Conservation (phyloP, 306 rosid genomes). For the Cicer cuneatum region DNA sequence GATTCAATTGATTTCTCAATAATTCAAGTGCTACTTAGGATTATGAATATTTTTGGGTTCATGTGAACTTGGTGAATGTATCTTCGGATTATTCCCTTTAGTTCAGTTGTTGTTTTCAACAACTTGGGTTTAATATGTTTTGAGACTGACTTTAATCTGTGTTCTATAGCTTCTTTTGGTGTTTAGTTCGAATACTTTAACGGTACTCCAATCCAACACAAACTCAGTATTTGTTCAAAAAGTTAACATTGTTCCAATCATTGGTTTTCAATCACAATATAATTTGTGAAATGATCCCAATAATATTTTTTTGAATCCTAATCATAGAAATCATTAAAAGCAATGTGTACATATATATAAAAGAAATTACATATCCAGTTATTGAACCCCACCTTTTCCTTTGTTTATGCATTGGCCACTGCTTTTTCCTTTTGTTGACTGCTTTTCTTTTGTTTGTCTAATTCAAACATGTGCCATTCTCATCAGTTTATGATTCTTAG, state of each 20-base stretch:
- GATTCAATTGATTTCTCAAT: too few relatives aligned
- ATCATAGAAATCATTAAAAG: slow-evolving; percentile 84
- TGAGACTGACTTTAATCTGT: slow-evolving; percentile 17
- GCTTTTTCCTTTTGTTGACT: slow-evolving; percentile 69
- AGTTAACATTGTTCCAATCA: slow-evolving; percentile 68
- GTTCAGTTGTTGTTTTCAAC: too few relatives aligned
- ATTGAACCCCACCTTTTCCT: slow-evolving; percentile 54
- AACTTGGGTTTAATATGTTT: not conserved
- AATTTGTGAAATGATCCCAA: slow-evolving; percentile 75
- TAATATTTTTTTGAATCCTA: slow-evolving; percentile 45
- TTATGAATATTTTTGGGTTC: too few relatives aligned
- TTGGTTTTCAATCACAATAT: slow-evolving; percentile 64
- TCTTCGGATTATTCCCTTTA: too few relatives aligned
- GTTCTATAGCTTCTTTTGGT: slow-evolving; percentile 37
- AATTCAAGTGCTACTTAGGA: too few relatives aligned
- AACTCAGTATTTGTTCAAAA: slow-evolving; percentile 58
- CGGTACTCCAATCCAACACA: slow-evolving; percentile 53
- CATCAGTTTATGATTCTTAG: slow-evolving; percentile 45
- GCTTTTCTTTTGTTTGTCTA: slow-evolving; percentile 59
- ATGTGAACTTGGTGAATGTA: too few relatives aligned
- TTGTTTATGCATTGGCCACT: slow-evolving; percentile 38
- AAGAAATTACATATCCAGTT: slow-evolving; percentile 54
- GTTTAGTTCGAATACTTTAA: slow-evolving; percentile 54
- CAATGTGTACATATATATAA: slow-evolving; percentile 40
- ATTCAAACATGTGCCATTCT: slow-evolving; percentile 42